Evolutionary conservation across 495 filamentous ascomycete species (phyloP).

Genomic region (Hypoxylon rickii): DNA sequence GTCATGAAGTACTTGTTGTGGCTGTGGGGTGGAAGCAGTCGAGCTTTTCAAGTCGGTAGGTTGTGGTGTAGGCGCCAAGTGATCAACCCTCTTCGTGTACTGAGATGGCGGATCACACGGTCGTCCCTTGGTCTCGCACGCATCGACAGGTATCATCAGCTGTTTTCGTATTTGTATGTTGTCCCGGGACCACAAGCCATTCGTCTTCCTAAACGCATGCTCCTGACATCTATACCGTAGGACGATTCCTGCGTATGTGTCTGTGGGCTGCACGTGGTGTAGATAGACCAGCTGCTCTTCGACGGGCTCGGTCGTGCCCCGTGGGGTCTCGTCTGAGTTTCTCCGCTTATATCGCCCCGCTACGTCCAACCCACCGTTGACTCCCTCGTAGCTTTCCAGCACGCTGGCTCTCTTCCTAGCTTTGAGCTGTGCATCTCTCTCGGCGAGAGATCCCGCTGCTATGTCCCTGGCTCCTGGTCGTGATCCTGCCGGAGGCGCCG

Average conservation of each 20-base stretch:
- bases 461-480: constrained; percentile 49
- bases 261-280: constrained; percentile 78
- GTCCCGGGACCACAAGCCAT: constrained; percentile 93
- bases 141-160: constrained; percentile 86
- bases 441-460: constrained; percentile 51
- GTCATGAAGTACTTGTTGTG: constrained; percentile 29
- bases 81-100: constrained; percentile 46
- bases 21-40: constrained; percentile 8
- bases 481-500: constrained; percentile 41
- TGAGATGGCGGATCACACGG: constrained; percentile 51
- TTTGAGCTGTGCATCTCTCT: constrained; percentile 53
- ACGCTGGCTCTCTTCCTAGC: constrained; percentile 53
- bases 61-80: constrained; percentile 52
- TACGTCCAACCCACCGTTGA: constrained; percentile 53
- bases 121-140: constrained; percentile 81
- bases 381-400: constrained; percentile 56
- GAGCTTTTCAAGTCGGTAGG: constrained; percentile 17
- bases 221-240: constrained; percentile 86
- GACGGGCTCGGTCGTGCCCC: constrained; percentile 46
- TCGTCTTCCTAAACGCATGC: constrained; percentile 79
- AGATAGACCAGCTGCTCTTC: constrained; percentile 84
- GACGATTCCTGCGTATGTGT: constrained; percentile 87
- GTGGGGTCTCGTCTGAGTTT: constrained; percentile 55
- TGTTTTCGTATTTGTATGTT: constrained; percentile 80
- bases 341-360: constrained; percentile 57